phyloP scores from a whole-genome alignment of 2,329 filamentous ascomycete species.

The Hypocrella siamensis region DNA sequence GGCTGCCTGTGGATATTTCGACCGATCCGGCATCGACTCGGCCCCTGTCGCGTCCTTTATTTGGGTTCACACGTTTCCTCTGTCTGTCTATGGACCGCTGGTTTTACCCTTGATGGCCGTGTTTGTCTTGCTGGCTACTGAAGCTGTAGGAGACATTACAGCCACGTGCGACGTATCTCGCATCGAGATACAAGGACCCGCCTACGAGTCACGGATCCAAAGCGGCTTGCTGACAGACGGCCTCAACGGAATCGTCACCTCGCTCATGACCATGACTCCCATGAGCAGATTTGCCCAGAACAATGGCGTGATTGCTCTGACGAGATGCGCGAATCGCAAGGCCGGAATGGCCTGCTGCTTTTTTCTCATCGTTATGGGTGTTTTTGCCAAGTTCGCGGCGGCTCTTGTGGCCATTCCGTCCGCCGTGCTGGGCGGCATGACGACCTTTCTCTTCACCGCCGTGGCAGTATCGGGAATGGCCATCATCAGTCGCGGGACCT shows the following conservation, averaged over 20 bases:
- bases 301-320: slow-evolving; percentile 72
- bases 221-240: slow-evolving; percentile 68
- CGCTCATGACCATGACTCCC: slow-evolving; percentile 63
- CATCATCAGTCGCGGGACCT: slow-evolving; percentile 53
- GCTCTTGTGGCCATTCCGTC: slow-evolving; percentile 45
- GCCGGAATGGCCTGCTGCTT: slow-evolving; percentile 66
- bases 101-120: slow-evolving; percentile 56
- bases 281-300: slow-evolving; percentile 75
- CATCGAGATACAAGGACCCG: slow-evolving; percentile 54
- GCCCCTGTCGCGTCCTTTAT: slow-evolving; percentile 61
- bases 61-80: slow-evolving; percentile 64
- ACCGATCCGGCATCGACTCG: slow-evolving; percentile 51
- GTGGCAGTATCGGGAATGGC: slow-evolving; percentile 65
- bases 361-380: slow-evolving; percentile 65
- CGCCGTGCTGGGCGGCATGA: slow-evolving; percentile 44
- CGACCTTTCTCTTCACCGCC: slow-evolving; percentile 42
- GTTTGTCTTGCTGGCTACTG: slow-evolving; percentile 60
- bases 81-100: slow-evolving; percentile 56
- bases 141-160: slow-evolving; percentile 67
- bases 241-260: slow-evolving; percentile 58
- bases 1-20: slow-evolving; percentile 64
- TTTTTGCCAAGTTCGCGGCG: slow-evolving; percentile 74
- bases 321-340: slow-evolving; percentile 64
- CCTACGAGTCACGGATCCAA: slow-evolving; percentile 65
- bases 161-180: slow-evolving; percentile 69